Base-by-base conservation (phyloP, 2,329 filamentous ascomycete genomes). In the Verticillium albo-atrum region DNA sequence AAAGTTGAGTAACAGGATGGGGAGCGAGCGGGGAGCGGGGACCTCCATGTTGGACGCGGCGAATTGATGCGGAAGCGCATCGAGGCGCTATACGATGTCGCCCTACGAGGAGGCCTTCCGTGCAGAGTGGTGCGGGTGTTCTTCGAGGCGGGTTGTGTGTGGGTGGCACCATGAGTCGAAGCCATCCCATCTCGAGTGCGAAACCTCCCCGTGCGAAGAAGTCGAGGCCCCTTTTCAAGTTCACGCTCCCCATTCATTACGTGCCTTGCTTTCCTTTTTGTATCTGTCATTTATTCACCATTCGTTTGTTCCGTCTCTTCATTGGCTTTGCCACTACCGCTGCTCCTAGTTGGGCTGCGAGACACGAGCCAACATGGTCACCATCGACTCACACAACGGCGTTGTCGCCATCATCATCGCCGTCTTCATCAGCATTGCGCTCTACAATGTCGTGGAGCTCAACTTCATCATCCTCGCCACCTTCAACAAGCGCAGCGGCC, bases 401-500 rank as follows among this genome's bases (percentile, higher is more conserved):
- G 28, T 32, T 35, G 51, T 58, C 17, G 52, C 34, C 4, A 34
- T 60, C 27, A 47, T 61, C n/a, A 59, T 65, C 53, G 56, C 56
- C 28, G 71, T 70, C 55, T 74, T 75, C 58, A 57, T 71, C 17
- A 63, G 67, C 34, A 66, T 74, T 51, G 63, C 71, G 25, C 59
- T 72, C 10, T 74, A 73, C 70, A 75, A 76, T 55, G 70, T 70
- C 42, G 54, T 73, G 56, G 74, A 76, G 58, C 65, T 76, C 9
- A 71, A 64, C 23, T 70, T 73, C 51, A 72, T 74, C 62, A 72
- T 75, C 61, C 68, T 70, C 25, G 63, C 67, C 14, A 74, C 71
- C 53, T 76, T 76, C 59, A 72, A 73, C 57, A 64, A 68, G 2
- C 70, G 70, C 30, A 55, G 63, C 0, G 73, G 74, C 1, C 64